Base-by-base conservation (phyloP, 2,329 filamentous ascomycete genomes). In the Onygenales sp. region DNA sequence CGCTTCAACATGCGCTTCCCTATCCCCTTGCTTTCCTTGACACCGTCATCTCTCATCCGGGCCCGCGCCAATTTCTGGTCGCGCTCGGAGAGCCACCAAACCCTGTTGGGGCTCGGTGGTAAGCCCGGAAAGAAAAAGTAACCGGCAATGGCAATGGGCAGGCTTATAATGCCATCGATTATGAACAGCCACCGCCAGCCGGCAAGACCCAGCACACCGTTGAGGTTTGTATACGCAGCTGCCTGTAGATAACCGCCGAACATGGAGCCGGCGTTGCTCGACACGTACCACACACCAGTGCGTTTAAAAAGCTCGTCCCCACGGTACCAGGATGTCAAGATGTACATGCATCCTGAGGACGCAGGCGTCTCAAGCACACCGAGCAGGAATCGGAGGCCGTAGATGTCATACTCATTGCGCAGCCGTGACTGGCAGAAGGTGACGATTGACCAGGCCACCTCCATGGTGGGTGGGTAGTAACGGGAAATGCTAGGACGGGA, bases 251-350 rank as follows among this genome's bases (percentile, higher is more conserved):
- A 81, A 1, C 78, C 79, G 13, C 76, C 77, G 47, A 81, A 76
- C 75, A 82, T 79, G n/a, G 69, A 66, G 0, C 77, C 79, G 0
- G 80, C 68, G 5, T 74, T 76, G 7, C 78, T 76, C 8, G 85
- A 85, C 0, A 86, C 86, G 60, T 89, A 90, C 70, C 89, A 89
- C 55, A 89, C 71, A 38, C 84, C 84, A 1, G 88, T 73, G 2
- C 86, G 79, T 9, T 84, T 75, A 6, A 84, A 85, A 3, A 89
- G 76, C 64, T 89, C 85, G 35, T 80, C 82, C 52, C 85, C 78
- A 10, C 84, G 79, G 65, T 89, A 89, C 66, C 88, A 88, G 1
- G 76, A 80, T 1, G 78, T 80, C 51, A 78, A 69, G 55, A 83
- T 82, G 65, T 82, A 83, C 55, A 82, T 82, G 17, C 86, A 83